phyloP scores from a whole-genome alignment of 2,329 filamentous ascomycete genomes.

The Ophiocordyceps camponoti-leonardi region DNA sequence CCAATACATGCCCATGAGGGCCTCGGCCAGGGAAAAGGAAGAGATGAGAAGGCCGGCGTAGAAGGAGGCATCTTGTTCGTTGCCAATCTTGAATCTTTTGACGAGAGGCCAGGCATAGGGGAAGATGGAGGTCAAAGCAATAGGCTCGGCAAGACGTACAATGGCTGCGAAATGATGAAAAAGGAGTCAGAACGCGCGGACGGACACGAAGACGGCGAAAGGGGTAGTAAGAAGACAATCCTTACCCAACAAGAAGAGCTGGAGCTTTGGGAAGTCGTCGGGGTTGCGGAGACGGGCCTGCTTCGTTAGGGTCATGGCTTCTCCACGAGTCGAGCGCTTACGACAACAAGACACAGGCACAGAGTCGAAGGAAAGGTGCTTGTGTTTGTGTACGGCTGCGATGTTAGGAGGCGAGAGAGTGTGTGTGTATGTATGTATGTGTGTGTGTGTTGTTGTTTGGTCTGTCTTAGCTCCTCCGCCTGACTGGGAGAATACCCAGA shows the following conservation, averaged over 20 bases:
- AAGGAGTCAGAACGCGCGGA: conserved; percentile 7
- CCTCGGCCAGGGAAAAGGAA: conserved; percentile 69
- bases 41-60: conserved; percentile 82
- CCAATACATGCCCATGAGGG: conserved; percentile 76
- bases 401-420: background rate
- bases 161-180: conserved; percentile 40
- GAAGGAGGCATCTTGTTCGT: conserved; percentile 61
- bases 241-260: conserved; percentile 74
- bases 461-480: background rate
- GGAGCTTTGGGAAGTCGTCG: conserved; percentile 62
- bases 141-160: conserved; percentile 81
- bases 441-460: too few relatives aligned
- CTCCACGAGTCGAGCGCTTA: conserved; percentile 23
- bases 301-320: conserved; percentile 34
- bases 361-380: conserved; percentile 5
- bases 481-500: background rate
- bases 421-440: background rate
- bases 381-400: conserved; percentile 7
- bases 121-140: conserved; percentile 84
- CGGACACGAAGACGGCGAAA: background rate
- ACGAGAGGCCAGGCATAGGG: conserved; percentile 81
- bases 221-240: conserved; percentile 3
- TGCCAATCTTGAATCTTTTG: conserved; percentile 56
- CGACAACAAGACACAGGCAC: conserved; percentile 24
- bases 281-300: conserved; percentile 38